Evolutionary conservation across 176 grass and related monocot genomes (phyloP), one percentile per base, ranked within the genome.

Genomic region (Carex pumila): DNA sequence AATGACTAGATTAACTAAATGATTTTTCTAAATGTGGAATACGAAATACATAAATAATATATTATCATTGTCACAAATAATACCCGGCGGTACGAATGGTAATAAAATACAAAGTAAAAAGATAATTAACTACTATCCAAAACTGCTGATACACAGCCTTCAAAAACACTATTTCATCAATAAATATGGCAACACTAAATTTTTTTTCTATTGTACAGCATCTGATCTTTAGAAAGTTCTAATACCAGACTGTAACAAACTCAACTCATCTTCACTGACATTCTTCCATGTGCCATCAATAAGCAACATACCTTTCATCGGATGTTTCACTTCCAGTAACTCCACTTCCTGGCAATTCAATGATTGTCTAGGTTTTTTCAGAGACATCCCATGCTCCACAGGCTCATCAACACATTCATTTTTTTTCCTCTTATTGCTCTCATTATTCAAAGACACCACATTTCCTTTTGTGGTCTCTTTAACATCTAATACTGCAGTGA

Each of bases 231-330:
- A 13, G 83, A 88, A 79, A 11, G 80, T 15, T 87, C 66, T 85
- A 65, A 81, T 84, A 19, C 72, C 79, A 11, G 81, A 80, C 34
- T 87, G 80, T 14, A 94, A 82, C 18, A 66, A 79, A 21, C 65
- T 62, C 19, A 94, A 49, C 12, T 98, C 95, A 50, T 93, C 84
- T 86, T 89, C 75, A 0, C 72, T 85, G 29, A 90, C 80, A 70
- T 88, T 87, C 45, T 85, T 86, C 95, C 95, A 95, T 7, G 86
- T 18, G 8, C 91, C 91, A 79, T 85, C 80, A 63, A 91, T 87
- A 6, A 94, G 80, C 41, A 94, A 82, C 50, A 53, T 72, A 79
- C 87, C 87, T 81, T 88, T 84, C 78, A 91, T 67, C 73, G 82
- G 64, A 69, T 22, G 81, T 6, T 65, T 77, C 12, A 53, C 17